Base-by-base conservation (phyloP, 2,329 filamentous ascomycete species). In the Blastomyces gilchristii region DNA sequence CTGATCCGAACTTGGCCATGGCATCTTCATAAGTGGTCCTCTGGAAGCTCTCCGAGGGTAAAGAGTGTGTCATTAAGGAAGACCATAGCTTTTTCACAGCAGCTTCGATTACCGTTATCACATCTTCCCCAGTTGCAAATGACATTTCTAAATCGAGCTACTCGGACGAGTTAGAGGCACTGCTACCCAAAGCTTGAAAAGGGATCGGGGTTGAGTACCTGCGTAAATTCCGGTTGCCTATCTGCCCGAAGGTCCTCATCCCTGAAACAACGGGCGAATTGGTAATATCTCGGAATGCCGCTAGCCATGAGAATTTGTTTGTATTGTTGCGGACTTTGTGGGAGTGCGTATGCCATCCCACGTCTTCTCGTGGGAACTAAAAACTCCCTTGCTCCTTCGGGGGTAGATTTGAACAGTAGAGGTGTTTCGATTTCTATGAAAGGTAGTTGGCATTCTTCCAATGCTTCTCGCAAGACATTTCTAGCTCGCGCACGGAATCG, bases 261-360 rank as follows among this genome's bases (percentile, higher is more conserved):
- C 16, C 94, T 87, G 76, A 97, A 99, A 72, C 94, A 99, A 67
- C 86, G 87, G 1, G 94, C 95, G 77, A 97, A 91, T 70, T 99
- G 94, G 75, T 88, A 95, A 73, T 99, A 99, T 50, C 83, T 85
- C 0, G 82, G 78, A 12, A 97, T 83, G 0, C 93, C 93, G 65
- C 89, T 89, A 0, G 91, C 90, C 91, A 99, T 97, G 52, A 99
- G 82, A 1, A 97, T 90, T 77, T 99, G 94, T 77, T 99, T 99
- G 73, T 97, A 99, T 74, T 99, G 94, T 74, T 99, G 94, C 0
- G 94, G 94, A 67, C 93, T 97, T 74, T 99, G 95, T 0, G 92
- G 92, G 25, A 99, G 79, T 9, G 94, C 94, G 74, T 97, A 99
- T 3, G 90, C 91, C 65, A 86, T 79, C 0, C 90, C 91, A 1